phyloP scores from a whole-genome alignment of 257 asterid species.

The Paraleonurus japonicus region DNA sequence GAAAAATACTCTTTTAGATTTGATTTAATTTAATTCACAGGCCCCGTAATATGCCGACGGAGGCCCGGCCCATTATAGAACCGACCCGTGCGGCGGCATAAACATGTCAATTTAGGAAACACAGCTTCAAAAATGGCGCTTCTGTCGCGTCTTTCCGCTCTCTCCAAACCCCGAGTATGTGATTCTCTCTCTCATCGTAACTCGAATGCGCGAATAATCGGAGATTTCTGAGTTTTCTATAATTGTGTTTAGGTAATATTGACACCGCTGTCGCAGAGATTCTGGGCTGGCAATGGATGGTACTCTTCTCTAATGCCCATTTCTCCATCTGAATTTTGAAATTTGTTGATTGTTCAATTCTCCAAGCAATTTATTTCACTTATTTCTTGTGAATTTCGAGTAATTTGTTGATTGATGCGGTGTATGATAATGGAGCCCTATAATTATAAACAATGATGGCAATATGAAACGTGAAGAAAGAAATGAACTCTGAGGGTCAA shows the following conservation, averaged over 20 bases:
- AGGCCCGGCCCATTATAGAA: not conserved
- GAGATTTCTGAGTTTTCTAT: constrained; percentile 22
- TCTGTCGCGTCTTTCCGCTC: constrained; percentile 35
- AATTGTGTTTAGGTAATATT: constrained; percentile 25
- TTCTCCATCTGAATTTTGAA: not conserved
- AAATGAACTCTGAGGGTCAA: not conserved
- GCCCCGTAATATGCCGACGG: not conserved
- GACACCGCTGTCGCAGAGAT: constrained; percentile 22
- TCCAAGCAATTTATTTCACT: not conserved
- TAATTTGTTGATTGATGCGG: not conserved
- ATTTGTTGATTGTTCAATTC: not conserved
- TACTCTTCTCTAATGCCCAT: constrained; percentile 6
- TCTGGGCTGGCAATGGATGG: constrained; percentile 38
- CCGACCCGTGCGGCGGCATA: constrained; percentile 7
- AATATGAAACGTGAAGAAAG: not conserved
- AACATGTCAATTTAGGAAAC: not conserved
- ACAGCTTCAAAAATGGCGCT: constrained; percentile 30
- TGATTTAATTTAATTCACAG: not conserved
- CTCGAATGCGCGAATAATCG: not conserved
- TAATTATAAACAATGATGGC: not conserved
- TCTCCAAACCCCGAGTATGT: constrained; percentile 33
- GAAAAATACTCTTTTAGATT: too few species aligned
- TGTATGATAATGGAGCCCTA: not conserved
- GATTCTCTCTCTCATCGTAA: not conserved
- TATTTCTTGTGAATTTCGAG: not conserved